A percentile compares a stretch with the other conserved stretches of the same genome.
These are phyloP conservation scores for Carpinus viminea DNA, from an alignment of 306 rosid species.

Conservation along the genomic window DNA sequence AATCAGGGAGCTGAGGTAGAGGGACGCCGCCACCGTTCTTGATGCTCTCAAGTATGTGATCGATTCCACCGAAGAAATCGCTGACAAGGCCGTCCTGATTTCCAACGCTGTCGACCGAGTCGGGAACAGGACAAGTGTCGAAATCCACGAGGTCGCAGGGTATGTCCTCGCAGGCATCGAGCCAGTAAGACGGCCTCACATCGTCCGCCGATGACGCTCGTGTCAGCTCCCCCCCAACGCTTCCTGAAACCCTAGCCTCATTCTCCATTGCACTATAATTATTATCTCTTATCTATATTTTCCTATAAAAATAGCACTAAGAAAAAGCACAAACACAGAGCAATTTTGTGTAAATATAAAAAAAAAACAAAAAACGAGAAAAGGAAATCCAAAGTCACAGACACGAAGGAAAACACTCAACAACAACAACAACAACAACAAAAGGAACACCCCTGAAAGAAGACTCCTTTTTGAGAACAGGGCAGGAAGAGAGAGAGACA, in stretches of 20 bases:
- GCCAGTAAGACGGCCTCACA: constrained; percentile 71
- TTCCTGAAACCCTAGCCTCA: constrained; percentile 44
- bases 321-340: neutral
- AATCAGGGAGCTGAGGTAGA: constrained; percentile 8
- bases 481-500: neutral
- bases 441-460: neutral
- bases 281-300: neutral
- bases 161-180: constrained; percentile 89
- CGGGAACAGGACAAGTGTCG: constrained; percentile 35
- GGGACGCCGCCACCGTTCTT: constrained; percentile 75
- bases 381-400: neutral
- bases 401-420: neutral
- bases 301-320: neutral
- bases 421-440: neutral
- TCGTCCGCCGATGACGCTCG: constrained; percentile 17
- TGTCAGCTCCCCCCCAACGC: constrained; percentile 18
- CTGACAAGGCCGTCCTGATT: constrained; percentile 54
- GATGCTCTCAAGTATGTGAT: constrained; percentile 76
- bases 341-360: neutral
- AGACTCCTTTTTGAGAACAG: neutral
- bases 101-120: constrained; percentile 38
- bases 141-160: constrained; percentile 79
- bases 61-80: constrained; percentile 91
- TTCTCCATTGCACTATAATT: constrained; percentile 43
- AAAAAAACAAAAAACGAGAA: neutral